Percentiles rank a stretch among this genome's conserved stretches.
These are phyloP conservation scores for Cochliopodium minus DNA, from an alignment of 208 protist species.

Conservation along the genomic window DNA sequence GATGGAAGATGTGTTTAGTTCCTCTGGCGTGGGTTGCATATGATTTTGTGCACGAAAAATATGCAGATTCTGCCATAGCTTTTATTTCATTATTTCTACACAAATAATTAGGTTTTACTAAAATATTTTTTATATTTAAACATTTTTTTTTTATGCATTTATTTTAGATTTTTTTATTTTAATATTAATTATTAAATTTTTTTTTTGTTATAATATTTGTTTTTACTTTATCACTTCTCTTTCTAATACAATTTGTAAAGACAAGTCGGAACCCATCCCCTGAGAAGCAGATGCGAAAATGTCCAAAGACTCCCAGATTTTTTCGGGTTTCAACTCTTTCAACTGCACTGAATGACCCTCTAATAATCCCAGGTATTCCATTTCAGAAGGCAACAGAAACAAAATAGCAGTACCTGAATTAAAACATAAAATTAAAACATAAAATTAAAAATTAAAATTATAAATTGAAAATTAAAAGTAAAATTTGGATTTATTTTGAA, in stretches of 20 bases:
- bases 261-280: too few species aligned
- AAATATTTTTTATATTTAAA: conserved; percentile 43
- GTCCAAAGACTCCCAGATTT: neutral
- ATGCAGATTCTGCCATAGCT: conserved; percentile 66
- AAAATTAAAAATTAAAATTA: too few species aligned
- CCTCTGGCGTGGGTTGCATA: conserved; percentile 66
- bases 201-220: neutral
- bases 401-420: too few species aligned
- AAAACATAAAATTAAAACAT: too few species aligned
- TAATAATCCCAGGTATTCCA: conserved; percentile 60
- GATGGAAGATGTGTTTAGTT: conserved; percentile 69
- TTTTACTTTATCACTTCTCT: neutral
- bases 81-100: conserved; percentile 57
- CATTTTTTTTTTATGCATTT: conserved; percentile 28
- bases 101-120: conserved; percentile 60
- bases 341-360: conserved; percentile 49
- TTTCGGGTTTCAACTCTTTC: conserved; percentile 24
- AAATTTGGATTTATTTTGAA: too few species aligned
- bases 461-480: too few species aligned
- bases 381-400: conserved; percentile 70
- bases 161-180: too few species aligned
- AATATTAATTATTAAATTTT: too few species aligned
- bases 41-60: conserved; percentile 60
- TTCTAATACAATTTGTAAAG: conserved; percentile 1
- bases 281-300: neutral